A percentile compares a stretch with the other conserved stretches of the same genome.
These are phyloP conservation scores for Stagonosporopsis chrysanthemi DNA, from an alignment of 2,329 filamentous ascomycete genomes.

Conservation along the genomic window DNA sequence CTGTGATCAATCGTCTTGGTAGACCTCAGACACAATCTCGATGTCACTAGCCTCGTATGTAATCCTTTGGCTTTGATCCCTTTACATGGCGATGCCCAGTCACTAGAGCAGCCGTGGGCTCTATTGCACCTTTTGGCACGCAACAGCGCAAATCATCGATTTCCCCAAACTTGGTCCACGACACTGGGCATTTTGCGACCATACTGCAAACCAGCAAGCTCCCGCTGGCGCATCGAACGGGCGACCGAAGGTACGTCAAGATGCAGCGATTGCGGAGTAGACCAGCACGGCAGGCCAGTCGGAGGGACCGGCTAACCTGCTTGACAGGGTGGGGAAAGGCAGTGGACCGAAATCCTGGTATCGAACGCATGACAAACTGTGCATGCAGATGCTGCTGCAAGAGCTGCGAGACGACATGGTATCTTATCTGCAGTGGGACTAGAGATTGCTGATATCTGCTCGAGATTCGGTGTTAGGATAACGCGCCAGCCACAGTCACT, in stretches of 20 bases:
- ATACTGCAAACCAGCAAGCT: conserved; percentile 10
- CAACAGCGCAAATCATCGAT: not conserved
- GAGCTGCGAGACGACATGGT: not conserved
- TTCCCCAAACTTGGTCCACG: conserved; percentile 1
- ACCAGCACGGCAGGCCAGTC: conserved; percentile 11
- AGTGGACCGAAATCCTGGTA: conserved; percentile 6
- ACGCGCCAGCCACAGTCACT: conserved; percentile 14
- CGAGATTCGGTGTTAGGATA: conserved; percentile 4
- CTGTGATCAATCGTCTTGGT: not conserved
- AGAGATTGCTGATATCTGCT: conserved; percentile 8
- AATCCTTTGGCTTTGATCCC: not conserved
- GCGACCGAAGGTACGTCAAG: conserved; percentile 12
- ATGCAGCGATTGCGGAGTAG: conserved; percentile 15
- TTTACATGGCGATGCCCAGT: not conserved
- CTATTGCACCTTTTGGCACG: not conserved
- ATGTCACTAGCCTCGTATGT: not conserved
- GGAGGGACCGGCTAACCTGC: conserved; percentile 18
- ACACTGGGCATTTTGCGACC: not conserved
- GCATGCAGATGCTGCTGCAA: conserved; percentile 6
- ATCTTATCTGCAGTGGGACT: conserved; percentile 14
- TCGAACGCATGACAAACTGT: conserved; percentile 7
- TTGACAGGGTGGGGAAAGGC: conserved; percentile 12
- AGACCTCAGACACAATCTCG: not conserved
- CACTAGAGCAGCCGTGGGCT: not conserved
- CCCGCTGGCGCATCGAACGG: conserved; percentile 7